Evolutionary conservation across 164 flowering plant species (phyloP).

Genomic region (Piper longum): DNA sequence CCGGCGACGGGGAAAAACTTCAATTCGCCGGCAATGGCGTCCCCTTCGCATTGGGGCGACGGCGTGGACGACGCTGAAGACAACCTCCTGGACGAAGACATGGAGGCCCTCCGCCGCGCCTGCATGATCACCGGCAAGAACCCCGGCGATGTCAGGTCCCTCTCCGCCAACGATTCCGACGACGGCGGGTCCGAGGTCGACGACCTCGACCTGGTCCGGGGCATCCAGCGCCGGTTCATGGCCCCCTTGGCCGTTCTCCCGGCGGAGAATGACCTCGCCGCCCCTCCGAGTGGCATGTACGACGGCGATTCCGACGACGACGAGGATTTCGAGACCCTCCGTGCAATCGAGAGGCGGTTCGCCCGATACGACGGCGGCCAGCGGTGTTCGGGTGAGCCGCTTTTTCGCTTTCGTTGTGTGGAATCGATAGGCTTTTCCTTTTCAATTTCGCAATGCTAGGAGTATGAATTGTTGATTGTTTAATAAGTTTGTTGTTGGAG

Average conservation of each 20-base stretch:
- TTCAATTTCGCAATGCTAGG: no score
- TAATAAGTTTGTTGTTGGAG: no score
- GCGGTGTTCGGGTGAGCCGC: background rate
- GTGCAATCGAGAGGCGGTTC: conserved; percentile 54
- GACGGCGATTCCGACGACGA: conserved; percentile 16
- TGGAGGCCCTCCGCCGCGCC: conserved; percentile 34
- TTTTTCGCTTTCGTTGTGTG: no score
- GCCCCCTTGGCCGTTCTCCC: conserved; percentile 5
- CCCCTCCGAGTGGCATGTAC: conserved; percentile 22
- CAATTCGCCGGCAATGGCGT: background rate
- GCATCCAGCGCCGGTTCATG: conserved; percentile 27
- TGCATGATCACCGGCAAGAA: conserved; percentile 21
- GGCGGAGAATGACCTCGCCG: conserved; percentile 7
- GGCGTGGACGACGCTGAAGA: conserved; percentile 14
- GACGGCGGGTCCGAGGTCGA: conserved; percentile 17
- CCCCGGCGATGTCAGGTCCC: conserved; percentile 11
- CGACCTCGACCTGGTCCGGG: conserved; percentile 40
- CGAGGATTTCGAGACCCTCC: conserved; percentile 60
- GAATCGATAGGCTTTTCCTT: no score
- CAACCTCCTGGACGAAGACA: conserved; percentile 24
- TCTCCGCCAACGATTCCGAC: conserved; percentile 17
- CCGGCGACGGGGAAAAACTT: background rate
- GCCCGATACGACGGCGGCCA: conserved; percentile 30
- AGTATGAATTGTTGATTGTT: no score
- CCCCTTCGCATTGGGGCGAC: background rate